phyloP scores from a whole-genome alignment of 2,329 filamentous ascomycete species.

The Bipolaris oryzae region DNA sequence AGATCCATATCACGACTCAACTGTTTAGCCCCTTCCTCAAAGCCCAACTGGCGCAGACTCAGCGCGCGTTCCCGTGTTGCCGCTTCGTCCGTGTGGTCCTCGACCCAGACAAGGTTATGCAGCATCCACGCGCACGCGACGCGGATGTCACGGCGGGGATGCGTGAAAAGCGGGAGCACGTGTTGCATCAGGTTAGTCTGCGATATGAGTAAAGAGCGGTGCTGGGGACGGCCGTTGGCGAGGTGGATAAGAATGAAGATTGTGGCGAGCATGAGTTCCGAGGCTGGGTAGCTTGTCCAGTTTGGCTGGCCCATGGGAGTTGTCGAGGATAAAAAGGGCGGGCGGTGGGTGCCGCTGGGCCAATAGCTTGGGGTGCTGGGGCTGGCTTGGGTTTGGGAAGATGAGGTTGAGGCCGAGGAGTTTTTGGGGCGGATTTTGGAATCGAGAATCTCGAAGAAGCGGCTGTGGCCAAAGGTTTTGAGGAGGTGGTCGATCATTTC shows the following conservation, averaged over 20 bases:
- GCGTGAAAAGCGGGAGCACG: slow-evolving; percentile 74
- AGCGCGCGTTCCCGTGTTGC: slow-evolving; percentile 70
- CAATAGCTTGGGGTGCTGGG: slow-evolving; percentile 35
- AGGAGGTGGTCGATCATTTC: slow-evolving; percentile 88
- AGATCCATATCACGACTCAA: slow-evolving; percentile 72
- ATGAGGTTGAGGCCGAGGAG: slow-evolving; percentile 10
- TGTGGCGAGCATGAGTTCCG: slow-evolving; percentile 76
- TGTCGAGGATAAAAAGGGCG: slow-evolving; percentile 58
- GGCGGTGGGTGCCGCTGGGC: slow-evolving; percentile 65
- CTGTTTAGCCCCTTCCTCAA: slow-evolving; percentile 67
- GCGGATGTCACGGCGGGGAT: slow-evolving; percentile 75
- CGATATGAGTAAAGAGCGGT: slow-evolving; percentile 70
- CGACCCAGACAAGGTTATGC: slow-evolving; percentile 83
- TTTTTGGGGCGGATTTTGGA: slow-evolving; percentile 70
- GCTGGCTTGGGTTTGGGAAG: slow-evolving; percentile 15
- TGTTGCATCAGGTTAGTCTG: slow-evolving; percentile 78
- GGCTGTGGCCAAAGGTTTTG: slow-evolving; percentile 73
- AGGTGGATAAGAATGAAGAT: slow-evolving; percentile 87
- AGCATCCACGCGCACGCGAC: slow-evolving; percentile 81
- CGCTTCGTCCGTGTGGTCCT: slow-evolving; percentile 71
- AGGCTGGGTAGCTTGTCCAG: slow-evolving; percentile 40
- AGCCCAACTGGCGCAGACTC: slow-evolving; percentile 74
- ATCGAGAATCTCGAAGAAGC: slow-evolving; percentile 79
- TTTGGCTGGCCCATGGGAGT: slow-evolving; percentile 51
- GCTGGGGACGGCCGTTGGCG: slow-evolving; percentile 77